Conservation (phyloP, 169 alveolate species). For the Eimeria zaria region DNA sequence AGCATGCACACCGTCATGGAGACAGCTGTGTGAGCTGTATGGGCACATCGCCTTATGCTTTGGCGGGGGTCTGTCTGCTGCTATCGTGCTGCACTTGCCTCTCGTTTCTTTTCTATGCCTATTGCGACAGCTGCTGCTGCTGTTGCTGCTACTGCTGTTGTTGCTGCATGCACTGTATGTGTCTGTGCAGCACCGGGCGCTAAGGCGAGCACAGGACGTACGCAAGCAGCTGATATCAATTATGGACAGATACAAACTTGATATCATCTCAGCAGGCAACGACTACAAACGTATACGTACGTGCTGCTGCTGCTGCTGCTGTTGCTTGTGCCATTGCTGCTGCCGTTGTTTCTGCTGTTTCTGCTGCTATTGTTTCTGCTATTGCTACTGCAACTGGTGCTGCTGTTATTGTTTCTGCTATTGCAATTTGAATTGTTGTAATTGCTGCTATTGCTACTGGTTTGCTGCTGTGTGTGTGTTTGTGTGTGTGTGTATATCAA, state of each 20-base stretch:
- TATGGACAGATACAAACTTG: conserved; percentile 97
- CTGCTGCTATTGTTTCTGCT: not conserved
- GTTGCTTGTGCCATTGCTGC: not conserved
- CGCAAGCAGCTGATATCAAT: conserved; percentile 97
- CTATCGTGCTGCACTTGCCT: not conserved
- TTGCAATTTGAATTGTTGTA: not conserved
- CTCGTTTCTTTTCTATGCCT: not conserved
- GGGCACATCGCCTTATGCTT: not conserved
- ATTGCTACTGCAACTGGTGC: conserved; percentile 85
- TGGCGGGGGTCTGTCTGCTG: not conserved
- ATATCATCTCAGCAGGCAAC: conserved; percentile 93
- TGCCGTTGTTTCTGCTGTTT: not conserved
- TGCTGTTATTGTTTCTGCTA: not conserved
- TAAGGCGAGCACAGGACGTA: conserved; percentile 98
- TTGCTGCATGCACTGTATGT: no score
- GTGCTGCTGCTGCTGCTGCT: conserved; percentile 86
- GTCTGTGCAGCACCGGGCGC: conserved; percentile 93
- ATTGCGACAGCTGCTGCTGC: not conserved
- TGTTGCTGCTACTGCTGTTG: conserved; percentile 1
- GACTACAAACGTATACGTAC: conserved; percentile 96
- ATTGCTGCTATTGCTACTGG: not conserved
- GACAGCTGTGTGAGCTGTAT: no score
- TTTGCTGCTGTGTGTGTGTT: not conserved
- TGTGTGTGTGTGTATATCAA: not conserved
- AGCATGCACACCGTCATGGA: no score